phyloP scores from a whole-genome alignment of 768 basidiomycete genomes.

The Rubroboletus pulcherrimus region DNA sequence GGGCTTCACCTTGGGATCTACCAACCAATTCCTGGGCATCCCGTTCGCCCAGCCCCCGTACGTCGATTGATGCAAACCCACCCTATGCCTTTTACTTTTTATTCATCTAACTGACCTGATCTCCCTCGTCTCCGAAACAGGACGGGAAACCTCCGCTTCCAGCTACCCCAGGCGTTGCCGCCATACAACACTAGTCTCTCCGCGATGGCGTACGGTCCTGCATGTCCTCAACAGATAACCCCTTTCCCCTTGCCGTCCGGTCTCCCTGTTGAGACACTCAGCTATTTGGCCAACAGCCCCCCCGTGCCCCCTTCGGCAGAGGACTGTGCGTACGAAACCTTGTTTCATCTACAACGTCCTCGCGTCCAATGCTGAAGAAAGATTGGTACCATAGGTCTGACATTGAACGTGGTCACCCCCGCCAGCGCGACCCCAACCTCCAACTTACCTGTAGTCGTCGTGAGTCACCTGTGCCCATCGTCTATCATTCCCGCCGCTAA shows the following conservation, averaged over 20 bases:
- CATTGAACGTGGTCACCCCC: conserved; percentile 51
- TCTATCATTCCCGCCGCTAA: background rate
- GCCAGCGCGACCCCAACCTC: conserved; percentile 35
- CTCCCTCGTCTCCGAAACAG: too few relatives aligned
- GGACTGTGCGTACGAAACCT: conserved; percentile 40
- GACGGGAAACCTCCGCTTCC: background rate
- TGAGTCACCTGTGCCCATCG: background rate
- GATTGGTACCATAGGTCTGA: conserved; percentile 36
- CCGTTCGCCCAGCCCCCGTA: too few relatives aligned
- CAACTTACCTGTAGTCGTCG: conserved; percentile 33
- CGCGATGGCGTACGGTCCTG: background rate
- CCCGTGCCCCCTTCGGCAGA: conserved; percentile 34
- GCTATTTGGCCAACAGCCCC: conserved; percentile 22
- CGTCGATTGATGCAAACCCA: background rate
- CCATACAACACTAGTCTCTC: too few relatives aligned
- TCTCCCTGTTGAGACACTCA: conserved; percentile 17
- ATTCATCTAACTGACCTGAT: background rate
- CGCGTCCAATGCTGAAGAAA: background rate
- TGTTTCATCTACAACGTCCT: background rate
- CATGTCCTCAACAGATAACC: conserved; percentile 7
- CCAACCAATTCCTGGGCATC: too few relatives aligned
- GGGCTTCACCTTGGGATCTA: too few relatives aligned
- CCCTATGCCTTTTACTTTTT: too few relatives aligned
- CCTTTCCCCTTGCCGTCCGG: conserved; percentile 5
- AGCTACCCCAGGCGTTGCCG: too few relatives aligned